phyloP scores from a whole-genome alignment of 2,329 filamentous ascomycete genomes.

The Knufia fluminis region DNA sequence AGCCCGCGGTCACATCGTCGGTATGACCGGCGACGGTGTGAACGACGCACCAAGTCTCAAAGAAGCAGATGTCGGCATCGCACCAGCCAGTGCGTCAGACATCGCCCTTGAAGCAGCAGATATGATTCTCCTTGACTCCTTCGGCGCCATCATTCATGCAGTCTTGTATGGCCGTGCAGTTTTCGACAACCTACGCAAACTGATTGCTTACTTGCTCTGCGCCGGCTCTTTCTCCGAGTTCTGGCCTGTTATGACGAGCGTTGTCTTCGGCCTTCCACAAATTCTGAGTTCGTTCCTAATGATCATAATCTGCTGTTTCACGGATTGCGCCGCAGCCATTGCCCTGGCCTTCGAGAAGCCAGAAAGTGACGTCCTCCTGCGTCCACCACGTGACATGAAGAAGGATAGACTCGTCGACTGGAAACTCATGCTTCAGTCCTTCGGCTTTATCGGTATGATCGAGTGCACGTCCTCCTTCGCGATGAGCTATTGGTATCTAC shows the following conservation, averaged over 20 bases:
- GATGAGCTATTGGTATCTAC: slow-evolving; percentile 59
- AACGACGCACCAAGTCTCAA: slow-evolving; percentile 47
- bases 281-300: slow-evolving; percentile 66
- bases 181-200: slow-evolving; percentile 75
- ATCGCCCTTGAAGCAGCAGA: slow-evolving; percentile 55
- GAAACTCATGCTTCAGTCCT: slow-evolving; percentile 63
- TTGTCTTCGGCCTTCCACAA: slow-evolving; percentile 63
- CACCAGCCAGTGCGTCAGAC: slow-evolving; percentile 49
- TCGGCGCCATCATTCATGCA: slow-evolving; percentile 62
- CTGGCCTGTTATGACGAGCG: slow-evolving; percentile 59
- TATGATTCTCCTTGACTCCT: slow-evolving; percentile 58
- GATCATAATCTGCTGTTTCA: slow-evolving; percentile 52
- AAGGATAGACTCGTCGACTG: slow-evolving; percentile 65
- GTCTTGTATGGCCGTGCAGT: slow-evolving; percentile 64
- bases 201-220: slow-evolving; percentile 62
- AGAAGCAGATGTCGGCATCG: slow-evolving; percentile 51
- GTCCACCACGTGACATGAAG: slow-evolving; percentile 58
- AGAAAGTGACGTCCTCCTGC: slow-evolving; percentile 64
- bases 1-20: slow-evolving; percentile 47
- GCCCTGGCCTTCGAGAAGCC: slow-evolving; percentile 67
- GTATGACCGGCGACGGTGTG: slow-evolving; percentile 42
- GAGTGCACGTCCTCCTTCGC: slow-evolving; percentile 53
- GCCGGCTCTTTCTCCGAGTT: slow-evolving; percentile 68
- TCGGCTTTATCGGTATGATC: slow-evolving; percentile 59
- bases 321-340: slow-evolving; percentile 64